Evolutionary conservation across 129 eudicot genomes (phyloP).

Genomic region (Sambucus nigra): DNA sequence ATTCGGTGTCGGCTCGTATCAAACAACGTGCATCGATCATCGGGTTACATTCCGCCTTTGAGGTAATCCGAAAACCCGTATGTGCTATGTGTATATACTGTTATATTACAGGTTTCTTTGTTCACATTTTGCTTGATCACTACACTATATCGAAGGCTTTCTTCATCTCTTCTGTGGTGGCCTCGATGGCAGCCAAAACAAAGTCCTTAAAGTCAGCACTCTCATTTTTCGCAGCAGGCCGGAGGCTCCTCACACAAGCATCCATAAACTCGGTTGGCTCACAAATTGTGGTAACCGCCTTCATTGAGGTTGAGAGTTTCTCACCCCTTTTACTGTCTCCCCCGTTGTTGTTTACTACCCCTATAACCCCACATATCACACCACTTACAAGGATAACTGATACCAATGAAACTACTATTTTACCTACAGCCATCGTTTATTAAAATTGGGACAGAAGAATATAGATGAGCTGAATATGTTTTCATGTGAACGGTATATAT

Average conservation of each 20-base stretch:
- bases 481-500: too few species aligned
- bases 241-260: constrained; percentile 36
- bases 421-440: not conserved
- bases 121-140: constrained; percentile 22
- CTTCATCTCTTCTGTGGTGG: constrained; percentile 42
- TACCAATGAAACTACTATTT: not conserved
- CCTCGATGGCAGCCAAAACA: constrained; percentile 34
- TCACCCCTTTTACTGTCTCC: constrained; percentile 3
- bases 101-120: too few species aligned
- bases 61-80: too few species aligned
- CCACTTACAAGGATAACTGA: not conserved
- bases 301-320: constrained; percentile 24
- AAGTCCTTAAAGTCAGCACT: constrained; percentile 53
- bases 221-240: constrained; percentile 36
- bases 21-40: too few species aligned
- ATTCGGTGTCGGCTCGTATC: too few species aligned
- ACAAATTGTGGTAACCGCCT: constrained; percentile 39
- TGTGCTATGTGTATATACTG: too few species aligned
- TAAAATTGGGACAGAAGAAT: too few species aligned
- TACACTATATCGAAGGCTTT: constrained; percentile 33
- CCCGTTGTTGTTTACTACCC: not conserved
- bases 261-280: constrained; percentile 42
- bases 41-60: too few species aligned
- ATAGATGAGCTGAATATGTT: too few species aligned
- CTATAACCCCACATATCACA: not conserved